Percentiles rank a stretch among this genome's conserved stretches.
Evolutionary conservation across 129 eudicot genomes (phyloP).

Genomic region (Cynara cardunculus): DNA sequence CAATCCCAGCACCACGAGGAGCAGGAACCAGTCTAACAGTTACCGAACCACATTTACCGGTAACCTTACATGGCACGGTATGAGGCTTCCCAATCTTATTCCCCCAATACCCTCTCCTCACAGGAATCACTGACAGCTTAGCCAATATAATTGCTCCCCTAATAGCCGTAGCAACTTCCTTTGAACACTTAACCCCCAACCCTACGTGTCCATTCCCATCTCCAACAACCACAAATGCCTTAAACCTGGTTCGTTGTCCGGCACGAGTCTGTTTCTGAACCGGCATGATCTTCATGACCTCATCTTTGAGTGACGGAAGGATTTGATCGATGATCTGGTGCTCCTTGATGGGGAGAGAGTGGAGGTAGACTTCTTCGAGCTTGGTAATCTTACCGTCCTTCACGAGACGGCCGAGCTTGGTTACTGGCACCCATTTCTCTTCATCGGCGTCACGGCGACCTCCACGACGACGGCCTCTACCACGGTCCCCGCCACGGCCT

Average conservation of each 20-base stretch:
- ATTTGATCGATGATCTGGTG: slow-evolving; percentile 55
- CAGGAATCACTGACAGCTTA: slow-evolving; percentile 51
- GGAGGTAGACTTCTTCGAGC: slow-evolving; percentile 66
- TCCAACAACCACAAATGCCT: slow-evolving; percentile 79
- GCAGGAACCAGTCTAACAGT: slow-evolving; percentile 78
- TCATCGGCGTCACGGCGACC: slow-evolving; percentile 49
- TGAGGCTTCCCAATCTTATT: slow-evolving; percentile 62
- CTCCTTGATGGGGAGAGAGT: slow-evolving; percentile 69
- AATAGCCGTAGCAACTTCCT: slow-evolving; percentile 65
- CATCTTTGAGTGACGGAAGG: slow-evolving; percentile 48
- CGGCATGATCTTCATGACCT: slow-evolving; percentile 80
- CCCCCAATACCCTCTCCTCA: slow-evolving; percentile 69
- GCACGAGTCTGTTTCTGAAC: slow-evolving; percentile 83
- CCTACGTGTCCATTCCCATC: slow-evolving; percentile 77
- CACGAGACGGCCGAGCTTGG: slow-evolving; percentile 73
- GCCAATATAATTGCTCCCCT: slow-evolving; percentile 54
- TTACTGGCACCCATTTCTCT: slow-evolving; percentile 71
- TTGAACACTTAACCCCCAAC: slow-evolving; percentile 62
- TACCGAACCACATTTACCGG: slow-evolving; percentile 78
- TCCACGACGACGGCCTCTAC: slow-evolving; percentile 54
- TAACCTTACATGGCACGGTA: slow-evolving; percentile 58
- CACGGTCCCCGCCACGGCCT: slow-evolving; percentile 43
- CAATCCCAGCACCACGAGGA: slow-evolving; percentile 66
- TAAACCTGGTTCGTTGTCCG: slow-evolving; percentile 76
- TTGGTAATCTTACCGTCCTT: slow-evolving; percentile 43